These are phyloP conservation scores for Sclerotinia glacialis DNA, from an alignment of 2,329 filamentous ascomycete genomes.

Conservation along the genomic window DNA sequence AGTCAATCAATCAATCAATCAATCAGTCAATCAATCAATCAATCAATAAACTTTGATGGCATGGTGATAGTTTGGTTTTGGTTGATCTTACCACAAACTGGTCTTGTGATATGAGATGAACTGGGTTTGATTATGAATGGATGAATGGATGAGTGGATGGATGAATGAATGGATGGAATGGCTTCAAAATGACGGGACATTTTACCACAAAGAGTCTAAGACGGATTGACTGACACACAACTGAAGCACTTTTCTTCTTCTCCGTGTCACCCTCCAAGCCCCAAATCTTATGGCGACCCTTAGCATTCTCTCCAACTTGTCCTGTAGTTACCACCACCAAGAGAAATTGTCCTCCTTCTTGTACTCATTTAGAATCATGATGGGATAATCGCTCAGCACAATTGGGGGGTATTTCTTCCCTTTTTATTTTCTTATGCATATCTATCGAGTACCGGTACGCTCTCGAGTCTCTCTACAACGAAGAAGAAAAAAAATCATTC, in stretches of 20 bases:
- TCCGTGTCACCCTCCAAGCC: slow-evolving; percentile 4
- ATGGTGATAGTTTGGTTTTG: not conserved
- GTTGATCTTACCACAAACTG: not conserved
- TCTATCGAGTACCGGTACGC: no score
- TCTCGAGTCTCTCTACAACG: no score
- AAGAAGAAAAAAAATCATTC: no score
- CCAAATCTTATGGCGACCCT: not conserved
- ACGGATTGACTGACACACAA: not conserved
- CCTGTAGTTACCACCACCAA: not conserved
- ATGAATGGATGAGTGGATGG: no score
- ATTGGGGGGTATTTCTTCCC: not conserved
- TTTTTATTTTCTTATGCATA: slow-evolving; percentile 9
- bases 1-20: not conserved
- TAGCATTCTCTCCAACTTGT: not conserved
- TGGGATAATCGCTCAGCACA: not conserved
- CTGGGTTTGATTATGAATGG: no score
- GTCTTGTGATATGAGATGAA: slow-evolving; percentile 1
- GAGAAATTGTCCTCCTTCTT: slow-evolving; percentile 2
- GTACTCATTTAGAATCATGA: not conserved
- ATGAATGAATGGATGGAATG: no score
- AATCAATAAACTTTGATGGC: slow-evolving; percentile 9
- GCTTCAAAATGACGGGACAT: not conserved
- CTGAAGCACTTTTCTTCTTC: not conserved
- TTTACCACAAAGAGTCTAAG: not conserved
- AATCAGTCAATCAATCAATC: not conserved